phyloP scores from a whole-genome alignment of 176 grass and related monocot species.

The Carex scoparia region DNA sequence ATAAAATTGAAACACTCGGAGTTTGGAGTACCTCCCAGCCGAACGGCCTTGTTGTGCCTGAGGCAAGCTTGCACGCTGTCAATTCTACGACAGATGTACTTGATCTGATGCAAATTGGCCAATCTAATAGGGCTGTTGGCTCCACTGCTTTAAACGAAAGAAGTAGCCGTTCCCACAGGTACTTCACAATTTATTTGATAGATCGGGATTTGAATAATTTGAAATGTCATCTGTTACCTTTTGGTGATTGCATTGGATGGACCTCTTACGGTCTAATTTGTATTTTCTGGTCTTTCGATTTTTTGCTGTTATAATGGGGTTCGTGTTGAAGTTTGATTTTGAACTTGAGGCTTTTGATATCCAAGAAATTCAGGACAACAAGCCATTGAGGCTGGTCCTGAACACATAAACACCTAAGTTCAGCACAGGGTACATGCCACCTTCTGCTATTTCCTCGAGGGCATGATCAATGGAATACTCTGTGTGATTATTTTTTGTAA shows the following conservation, averaged over 20 bases:
- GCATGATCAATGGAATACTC: not conserved
- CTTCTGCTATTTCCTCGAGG: not conserved
- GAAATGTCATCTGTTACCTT: not conserved
- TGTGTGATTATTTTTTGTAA: not conserved
- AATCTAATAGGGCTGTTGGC: conserved; percentile 80
- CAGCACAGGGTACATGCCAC: not conserved
- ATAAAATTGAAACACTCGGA: conserved; percentile 55
- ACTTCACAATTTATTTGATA: not conserved
- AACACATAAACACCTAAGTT: not conserved
- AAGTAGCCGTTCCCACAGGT: conserved; percentile 98
- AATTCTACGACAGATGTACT: conserved; percentile 84
- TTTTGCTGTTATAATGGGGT: not conserved
- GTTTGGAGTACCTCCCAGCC: conserved; percentile 90
- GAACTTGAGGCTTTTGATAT: not conserved
- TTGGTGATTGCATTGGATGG: not conserved
- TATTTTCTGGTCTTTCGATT: not conserved
- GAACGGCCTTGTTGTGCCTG: conserved; percentile 86
- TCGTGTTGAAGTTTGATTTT: not conserved
- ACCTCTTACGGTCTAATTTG: not conserved
- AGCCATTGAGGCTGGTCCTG: not conserved
- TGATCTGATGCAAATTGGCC: conserved; percentile 84
- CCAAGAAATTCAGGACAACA: not conserved
- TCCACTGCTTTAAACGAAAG: conserved; percentile 96
- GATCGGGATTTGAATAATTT: not conserved
- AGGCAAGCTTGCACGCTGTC: conserved; percentile 78